Base-by-base conservation (phyloP, 345 rosid species). In the Raphanus sativus region DNA sequence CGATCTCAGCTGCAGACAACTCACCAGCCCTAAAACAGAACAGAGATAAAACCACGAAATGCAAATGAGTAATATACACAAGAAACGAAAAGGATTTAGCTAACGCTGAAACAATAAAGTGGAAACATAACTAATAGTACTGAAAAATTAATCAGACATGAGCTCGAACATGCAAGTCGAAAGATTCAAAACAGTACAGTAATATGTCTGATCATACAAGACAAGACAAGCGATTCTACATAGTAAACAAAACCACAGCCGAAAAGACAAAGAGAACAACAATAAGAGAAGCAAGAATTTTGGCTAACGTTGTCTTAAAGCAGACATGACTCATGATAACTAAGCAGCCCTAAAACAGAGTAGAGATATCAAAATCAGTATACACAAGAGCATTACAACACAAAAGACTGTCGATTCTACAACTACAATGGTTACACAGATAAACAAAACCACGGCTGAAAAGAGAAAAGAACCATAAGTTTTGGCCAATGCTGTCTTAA, bases 1-100 rank as follows among this genome's bases (percentile, higher is more conserved):
- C 97, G 5, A 91, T 77, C 79, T 91, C 94, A 1, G 87, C 89
- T 40, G 92, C 92, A 32, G 88, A 32, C 62, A 89, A 70, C 59
- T 93, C 98, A 81, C 97, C 95, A 62, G 98, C 95, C 74, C 97
- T 89, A 58, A 52, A 55, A 3, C 60, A 55, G 28, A 55, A 3
- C 0, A 16, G 12, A 55, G 60, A 55, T 8, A 12, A 17, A 55
- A 17, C 3, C 60, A 21, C 4, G 26, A 4, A 55, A 1, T 0
- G 28, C 5, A 55, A 55, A 55, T 15, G 5, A 21, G 26, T 55
- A 50, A 9, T 40, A 50, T 17, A 55, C 60, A 55, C 12, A 7
- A 0, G 8, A 36, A 10, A 40, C 13, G 29, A 15, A 13, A 13
- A 1, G 17, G 6, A 9, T 48, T n/a, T 48, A 2, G 54, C 17